Evolutionary conservation across 1,139 yeast species (phyloP).

Genomic region (Hyphopichia fennica): DNA sequence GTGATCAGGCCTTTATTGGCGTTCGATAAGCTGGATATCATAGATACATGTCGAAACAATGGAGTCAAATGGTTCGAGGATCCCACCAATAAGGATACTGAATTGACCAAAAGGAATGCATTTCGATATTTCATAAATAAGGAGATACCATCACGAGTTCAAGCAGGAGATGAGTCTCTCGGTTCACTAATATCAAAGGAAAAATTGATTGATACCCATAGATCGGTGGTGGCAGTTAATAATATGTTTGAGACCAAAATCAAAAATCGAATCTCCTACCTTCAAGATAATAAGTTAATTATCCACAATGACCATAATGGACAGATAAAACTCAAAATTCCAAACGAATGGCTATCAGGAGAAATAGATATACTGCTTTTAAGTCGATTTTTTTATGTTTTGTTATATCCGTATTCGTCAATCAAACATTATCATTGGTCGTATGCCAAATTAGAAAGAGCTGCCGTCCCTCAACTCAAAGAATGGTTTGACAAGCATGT

Average conservation of each 20-base stretch:
- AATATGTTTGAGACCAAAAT: not conserved
- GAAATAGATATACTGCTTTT: conserved; percentile 17
- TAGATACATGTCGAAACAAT: conserved; percentile 42
- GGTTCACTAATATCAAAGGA: conserved; percentile 4
- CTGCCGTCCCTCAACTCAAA: conserved; percentile 25
- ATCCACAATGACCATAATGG: not conserved
- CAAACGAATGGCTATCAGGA: not conserved
- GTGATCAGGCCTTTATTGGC: conserved; percentile 56
- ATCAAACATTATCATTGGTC: conserved; percentile 45
- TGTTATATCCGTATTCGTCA: conserved; percentile 37
- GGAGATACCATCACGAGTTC: conserved; percentile 21
- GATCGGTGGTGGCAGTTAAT: conserved; percentile 10
- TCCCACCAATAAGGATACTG: conserved; percentile 54
- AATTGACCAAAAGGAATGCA: conserved; percentile 56
- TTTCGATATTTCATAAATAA: conserved; percentile 34
- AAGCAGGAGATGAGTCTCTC: not conserved
- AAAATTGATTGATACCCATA: conserved; percentile 14
- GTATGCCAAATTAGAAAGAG: conserved; percentile 43
- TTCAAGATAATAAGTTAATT: not conserved
- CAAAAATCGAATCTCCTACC: not conserved
- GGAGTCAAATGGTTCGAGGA: conserved; percentile 67
- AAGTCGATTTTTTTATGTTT: conserved; percentile 34
- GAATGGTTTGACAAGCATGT: conserved; percentile 5
- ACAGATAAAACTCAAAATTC: not conserved
- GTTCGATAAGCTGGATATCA: conserved; percentile 43